Base-by-base conservation (phyloP, 2,329 filamentous ascomycete species). In the Penicillium expansum region DNA sequence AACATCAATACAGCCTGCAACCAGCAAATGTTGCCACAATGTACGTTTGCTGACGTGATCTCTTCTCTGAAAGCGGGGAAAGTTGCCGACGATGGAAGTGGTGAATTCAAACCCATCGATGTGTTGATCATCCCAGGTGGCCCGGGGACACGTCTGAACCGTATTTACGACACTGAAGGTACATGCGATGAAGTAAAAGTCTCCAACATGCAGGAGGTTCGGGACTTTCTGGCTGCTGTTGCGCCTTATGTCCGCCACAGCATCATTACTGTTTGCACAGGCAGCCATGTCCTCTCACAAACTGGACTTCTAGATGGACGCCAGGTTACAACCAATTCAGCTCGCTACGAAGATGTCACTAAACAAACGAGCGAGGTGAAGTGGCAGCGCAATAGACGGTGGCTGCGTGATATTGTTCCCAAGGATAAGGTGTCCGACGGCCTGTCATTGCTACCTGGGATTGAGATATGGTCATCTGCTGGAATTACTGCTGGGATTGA, bases 381-480 rank as follows among this genome's bases (percentile, higher is more conserved):
- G 1, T 56, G 53, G 53, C 53, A 56, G 24, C 48, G 18, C 4
- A 45, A 56, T 13, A 52, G 24, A 33, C 48, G 53, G 20, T 56
- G 53, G 53, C 13, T 56, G 14, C 48, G 53, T 11, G 53, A 56
- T 22, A 29, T 22, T n/a, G 13, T 56, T 10, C 48, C 53, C 2
- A 13, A 38, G 5, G 18, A 52, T 20, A 35, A 22, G 30, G 14
- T 30, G 13, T n/a, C 41, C 18, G 27, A 30, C 1, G 33, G 32
- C 9, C 22, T 37, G 14, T 27, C 33, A 7, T 32, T 56, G 27
- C 39, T 22, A 13, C 41, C 53, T 29, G 29, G 48, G 10, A 29
- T 52, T 20, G 53, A 56, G 27, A 52, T 56, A 4, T 56, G 53
- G 53, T 45, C 53, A 32, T 56, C 53, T 39, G 53, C 53, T n/a